These are phyloP conservation scores for Oryza longistaminata DNA, from an alignment of 176 grass and related monocot species.

Conservation along the genomic window DNA sequence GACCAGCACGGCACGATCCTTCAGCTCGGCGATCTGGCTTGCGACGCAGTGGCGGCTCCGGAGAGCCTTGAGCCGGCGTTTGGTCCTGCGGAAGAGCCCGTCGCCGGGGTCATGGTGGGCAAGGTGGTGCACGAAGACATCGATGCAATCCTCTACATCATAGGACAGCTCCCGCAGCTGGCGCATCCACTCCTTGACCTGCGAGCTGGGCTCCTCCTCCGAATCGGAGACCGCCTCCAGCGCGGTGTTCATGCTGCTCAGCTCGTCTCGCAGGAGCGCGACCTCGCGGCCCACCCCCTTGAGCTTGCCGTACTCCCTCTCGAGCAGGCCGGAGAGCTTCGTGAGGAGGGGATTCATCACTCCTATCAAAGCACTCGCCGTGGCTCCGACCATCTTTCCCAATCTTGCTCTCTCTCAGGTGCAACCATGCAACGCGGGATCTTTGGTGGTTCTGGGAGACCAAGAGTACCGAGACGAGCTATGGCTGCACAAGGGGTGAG, in stretches of 20 bases:
- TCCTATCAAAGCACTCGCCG: slow-evolving; percentile 21
- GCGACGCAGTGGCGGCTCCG: neutral
- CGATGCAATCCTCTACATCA: slow-evolving; percentile 37
- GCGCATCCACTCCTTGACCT: slow-evolving; percentile 18
- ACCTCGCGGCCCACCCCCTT: neutral
- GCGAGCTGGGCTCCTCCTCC: neutral
- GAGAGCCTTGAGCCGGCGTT: neutral
- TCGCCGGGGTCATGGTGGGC: neutral
- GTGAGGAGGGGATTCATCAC: slow-evolving; percentile 11
- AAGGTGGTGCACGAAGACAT: slow-evolving; percentile 4
- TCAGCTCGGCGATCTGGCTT: slow-evolving; percentile 3
- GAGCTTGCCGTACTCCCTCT: neutral
- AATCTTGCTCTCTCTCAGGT: too few relatives aligned
- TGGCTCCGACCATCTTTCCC: slow-evolving; percentile 31
- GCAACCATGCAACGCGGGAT: neutral
- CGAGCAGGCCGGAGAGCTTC: neutral
- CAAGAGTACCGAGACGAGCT: neutral
- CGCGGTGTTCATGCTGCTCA: slow-evolving; percentile 19
- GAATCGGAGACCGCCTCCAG: neutral
- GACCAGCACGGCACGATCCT: neutral
- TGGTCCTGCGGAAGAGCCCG: slow-evolving; percentile 3
- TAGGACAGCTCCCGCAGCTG: slow-evolving; percentile 44
- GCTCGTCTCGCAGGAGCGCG: slow-evolving; percentile 25
- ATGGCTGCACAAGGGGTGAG: neutral
- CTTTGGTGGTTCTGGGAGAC: neutral